These are phyloP conservation scores for Komagataella phaffii DNA, from an alignment of 805 yeast genomes.

Conservation along the genomic window DNA sequence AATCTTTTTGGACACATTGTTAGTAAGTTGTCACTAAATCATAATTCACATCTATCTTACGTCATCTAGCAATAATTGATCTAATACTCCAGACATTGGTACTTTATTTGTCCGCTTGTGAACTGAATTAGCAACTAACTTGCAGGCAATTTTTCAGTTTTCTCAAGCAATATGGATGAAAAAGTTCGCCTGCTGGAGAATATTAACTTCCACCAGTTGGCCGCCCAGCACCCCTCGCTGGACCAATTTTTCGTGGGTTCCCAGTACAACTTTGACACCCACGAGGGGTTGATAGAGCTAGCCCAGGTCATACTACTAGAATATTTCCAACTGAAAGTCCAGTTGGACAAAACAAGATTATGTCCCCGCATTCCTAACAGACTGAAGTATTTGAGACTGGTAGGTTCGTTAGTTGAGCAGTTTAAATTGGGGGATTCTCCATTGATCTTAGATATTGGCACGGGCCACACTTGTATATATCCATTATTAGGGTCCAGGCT, in stretches of 20 bases:
- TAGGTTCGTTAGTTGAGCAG: conserved; percentile 5
- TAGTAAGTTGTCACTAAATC: background rate
- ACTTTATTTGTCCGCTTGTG: background rate
- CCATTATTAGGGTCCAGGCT: conserved; percentile 22
- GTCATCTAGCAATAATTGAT: conserved; percentile 67
- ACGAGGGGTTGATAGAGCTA: conserved; percentile 10
- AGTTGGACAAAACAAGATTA: conserved; percentile 8
- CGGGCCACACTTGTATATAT: conserved; percentile 35
- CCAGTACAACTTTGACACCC: conserved; percentile 10
- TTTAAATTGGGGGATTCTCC: background rate
- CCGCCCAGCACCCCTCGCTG: background rate
- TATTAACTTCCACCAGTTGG: background rate
- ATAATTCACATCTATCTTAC: conserved; percentile 16
- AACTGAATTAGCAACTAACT: background rate
- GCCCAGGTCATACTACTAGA: conserved; percentile 9
- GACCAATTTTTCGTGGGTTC: background rate
- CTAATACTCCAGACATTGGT: conserved; percentile 35
- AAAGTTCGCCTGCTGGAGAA: background rate
- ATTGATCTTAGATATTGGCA: conserved; percentile 32
- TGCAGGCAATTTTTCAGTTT: background rate
- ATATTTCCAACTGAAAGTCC: conserved; percentile 7
- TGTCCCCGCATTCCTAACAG: conserved; percentile 20
- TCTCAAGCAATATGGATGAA: background rate
- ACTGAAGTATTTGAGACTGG: conserved; percentile 13
- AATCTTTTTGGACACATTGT: conserved; percentile 19